These are phyloP conservation scores for Pistacia atlantica DNA, from an alignment of 345 rosid genomes.

Conservation along the genomic window DNA sequence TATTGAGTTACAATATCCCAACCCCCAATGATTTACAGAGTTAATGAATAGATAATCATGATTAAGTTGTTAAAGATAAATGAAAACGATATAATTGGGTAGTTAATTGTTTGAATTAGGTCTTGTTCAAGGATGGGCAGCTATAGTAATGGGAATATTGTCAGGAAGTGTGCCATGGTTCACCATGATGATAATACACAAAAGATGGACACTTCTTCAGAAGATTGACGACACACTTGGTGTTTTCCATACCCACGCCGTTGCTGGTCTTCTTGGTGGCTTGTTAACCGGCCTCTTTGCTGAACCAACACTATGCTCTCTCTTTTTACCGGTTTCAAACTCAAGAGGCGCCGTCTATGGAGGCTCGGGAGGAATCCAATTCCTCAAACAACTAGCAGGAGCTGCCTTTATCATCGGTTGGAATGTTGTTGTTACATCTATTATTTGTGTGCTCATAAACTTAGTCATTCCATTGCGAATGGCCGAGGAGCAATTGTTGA, in stretches of 20 bases:
- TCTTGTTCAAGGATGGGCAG: constrained; percentile 64
- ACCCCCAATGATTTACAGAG: too few relatives aligned
- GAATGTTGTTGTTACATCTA: constrained; percentile 40
- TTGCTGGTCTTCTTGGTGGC: constrained; percentile 53
- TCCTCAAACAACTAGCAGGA: constrained; percentile 46
- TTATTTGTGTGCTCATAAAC: constrained; percentile 40
- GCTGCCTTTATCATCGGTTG: constrained; percentile 43
- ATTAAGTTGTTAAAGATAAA: too few relatives aligned
- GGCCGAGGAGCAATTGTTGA: constrained; percentile 44
- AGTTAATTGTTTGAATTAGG: constrained; percentile 17
- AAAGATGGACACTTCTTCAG: constrained; percentile 40
- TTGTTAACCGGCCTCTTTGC: constrained; percentile 48
- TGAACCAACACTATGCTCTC: constrained; percentile 34
- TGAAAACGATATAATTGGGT: not conserved
- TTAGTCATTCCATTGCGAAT: constrained; percentile 42
- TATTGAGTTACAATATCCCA: too few relatives aligned
- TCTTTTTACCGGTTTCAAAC: constrained; percentile 45
- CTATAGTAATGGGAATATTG: constrained; percentile 43
- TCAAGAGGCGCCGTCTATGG: constrained; percentile 48
- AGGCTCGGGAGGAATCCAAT: constrained; percentile 45
- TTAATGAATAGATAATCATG: too few relatives aligned
- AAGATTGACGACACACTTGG: constrained; percentile 46
- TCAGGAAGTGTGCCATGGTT: constrained; percentile 60
- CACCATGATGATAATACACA: constrained; percentile 56
- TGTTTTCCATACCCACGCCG: constrained; percentile 55